phyloP scores from a whole-genome alignment of 768 basidiomycete genomes.

The Suillus luteus region DNA sequence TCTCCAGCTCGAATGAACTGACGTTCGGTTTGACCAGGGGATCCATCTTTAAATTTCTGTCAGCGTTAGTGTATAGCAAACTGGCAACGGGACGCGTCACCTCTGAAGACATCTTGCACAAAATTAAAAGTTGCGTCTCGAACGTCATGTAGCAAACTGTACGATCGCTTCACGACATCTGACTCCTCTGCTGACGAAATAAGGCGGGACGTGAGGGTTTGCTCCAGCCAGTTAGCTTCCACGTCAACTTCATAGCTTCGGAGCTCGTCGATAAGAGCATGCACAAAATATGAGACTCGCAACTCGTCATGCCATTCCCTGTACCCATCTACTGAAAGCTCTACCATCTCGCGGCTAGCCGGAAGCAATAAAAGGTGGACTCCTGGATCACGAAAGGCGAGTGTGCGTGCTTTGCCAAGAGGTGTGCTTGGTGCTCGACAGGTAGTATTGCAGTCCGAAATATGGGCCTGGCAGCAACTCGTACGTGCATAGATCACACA shows the following conservation, averaged over 20 bases:
- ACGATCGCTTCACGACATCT: constrained; percentile 22
- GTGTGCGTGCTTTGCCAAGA: constrained; percentile 27
- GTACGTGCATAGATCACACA: constrained; percentile 31
- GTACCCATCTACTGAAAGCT: constrained; percentile 15
- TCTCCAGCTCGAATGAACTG: too few relatives aligned
- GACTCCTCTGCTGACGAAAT: constrained; percentile 23
- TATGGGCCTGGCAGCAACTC: constrained; percentile 37
- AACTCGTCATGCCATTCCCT: constrained; percentile 43
- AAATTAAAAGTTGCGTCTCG: constrained; percentile 37
- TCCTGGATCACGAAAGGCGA: constrained; percentile 38
- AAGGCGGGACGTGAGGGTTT: constrained; percentile 34
- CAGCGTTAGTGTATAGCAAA: too few relatives aligned
- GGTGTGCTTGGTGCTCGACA: constrained; percentile 37
- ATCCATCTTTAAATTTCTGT: too few relatives aligned
- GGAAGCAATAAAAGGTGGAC: constrained; percentile 44
- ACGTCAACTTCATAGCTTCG: constrained; percentile 33
- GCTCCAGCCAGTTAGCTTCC: constrained; percentile 41
- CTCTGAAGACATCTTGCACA: constrained; percentile 28
- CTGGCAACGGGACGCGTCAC: too few relatives aligned
- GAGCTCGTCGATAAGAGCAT: constrained; percentile 34
- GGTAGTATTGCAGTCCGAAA: constrained; percentile 37
- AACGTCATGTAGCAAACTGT: constrained; percentile 30
- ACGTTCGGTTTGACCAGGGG: too few relatives aligned
- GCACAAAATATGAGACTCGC: constrained; percentile 32
- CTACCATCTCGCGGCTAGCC: constrained; percentile 42